Conservation (phyloP, 2,329 filamentous ascomycete species). For the Neophaeococcomyces aloes region DNA sequence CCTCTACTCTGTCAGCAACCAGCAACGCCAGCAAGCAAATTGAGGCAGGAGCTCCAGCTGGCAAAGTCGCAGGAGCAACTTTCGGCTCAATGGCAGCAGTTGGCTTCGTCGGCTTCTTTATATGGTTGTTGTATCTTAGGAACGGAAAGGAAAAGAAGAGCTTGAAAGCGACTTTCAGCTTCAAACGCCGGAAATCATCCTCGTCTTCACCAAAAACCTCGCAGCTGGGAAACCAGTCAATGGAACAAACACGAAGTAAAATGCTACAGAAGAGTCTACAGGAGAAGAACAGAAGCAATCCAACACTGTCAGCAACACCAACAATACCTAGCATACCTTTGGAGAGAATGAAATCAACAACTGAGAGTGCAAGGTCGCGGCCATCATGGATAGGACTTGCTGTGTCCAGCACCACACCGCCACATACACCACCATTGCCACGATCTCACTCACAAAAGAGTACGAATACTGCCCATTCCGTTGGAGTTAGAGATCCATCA, state of each 20-base stretch:
- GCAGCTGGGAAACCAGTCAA: slow-evolving; percentile 3
- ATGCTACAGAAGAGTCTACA: slow-evolving; percentile 5
- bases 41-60: not conserved
- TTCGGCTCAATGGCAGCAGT: slow-evolving; percentile 6
- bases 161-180: slow-evolving; percentile 1
- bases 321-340: not conserved
- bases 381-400: slow-evolving; percentile 7
- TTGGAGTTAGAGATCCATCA: not conserved
- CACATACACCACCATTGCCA: slow-evolving; percentile 3
- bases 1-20: not conserved
- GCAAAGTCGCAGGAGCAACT: slow-evolving; percentile 3
- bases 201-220: not conserved
- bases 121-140: slow-evolving; percentile 1
- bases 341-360: not conserved
- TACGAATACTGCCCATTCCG: not conserved
- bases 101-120: slow-evolving; percentile 1
- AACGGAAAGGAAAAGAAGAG: not conserved
- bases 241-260: not conserved
- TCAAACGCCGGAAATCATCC: not conserved
- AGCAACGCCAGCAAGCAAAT: not conserved
- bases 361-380: not conserved
- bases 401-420: slow-evolving; percentile 6
- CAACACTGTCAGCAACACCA: not conserved
- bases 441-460: slow-evolving; percentile 4
- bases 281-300: not conserved